phyloP scores from a whole-genome alignment of 192 early-diverging fungal genomes.

The Backusella luteola region DNA sequence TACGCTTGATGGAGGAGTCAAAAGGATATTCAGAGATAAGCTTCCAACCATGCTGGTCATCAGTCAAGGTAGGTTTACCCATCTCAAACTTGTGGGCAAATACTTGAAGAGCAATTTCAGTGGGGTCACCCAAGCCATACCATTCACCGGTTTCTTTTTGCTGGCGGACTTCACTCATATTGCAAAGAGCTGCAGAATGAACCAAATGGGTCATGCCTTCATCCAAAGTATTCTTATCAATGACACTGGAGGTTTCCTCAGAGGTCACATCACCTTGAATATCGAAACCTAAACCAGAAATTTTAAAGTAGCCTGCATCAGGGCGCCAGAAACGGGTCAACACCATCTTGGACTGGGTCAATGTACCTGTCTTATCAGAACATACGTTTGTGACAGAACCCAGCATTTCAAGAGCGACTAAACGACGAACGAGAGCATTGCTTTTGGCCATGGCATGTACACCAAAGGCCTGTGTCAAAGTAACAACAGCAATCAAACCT shows the following conservation, averaged over 20 bases:
- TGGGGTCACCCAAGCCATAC: slow-evolving; percentile 72
- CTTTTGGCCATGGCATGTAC: slow-evolving; percentile 83
- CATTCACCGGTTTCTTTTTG: slow-evolving; percentile 18
- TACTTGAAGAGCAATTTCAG: slow-evolving; percentile 86
- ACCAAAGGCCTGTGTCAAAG: slow-evolving; percentile 91
- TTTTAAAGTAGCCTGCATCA: slow-evolving; percentile 63
- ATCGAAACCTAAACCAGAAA: slow-evolving; percentile 63
- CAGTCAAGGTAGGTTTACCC: slow-evolving; percentile 63
- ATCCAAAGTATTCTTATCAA: slow-evolving; percentile 15
- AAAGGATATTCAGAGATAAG: slow-evolving; percentile 68
- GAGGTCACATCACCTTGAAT: slow-evolving; percentile 52
- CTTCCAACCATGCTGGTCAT: slow-evolving; percentile 30
- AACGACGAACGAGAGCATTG: slow-evolving; percentile 87
- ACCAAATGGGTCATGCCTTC: slow-evolving; percentile 43
- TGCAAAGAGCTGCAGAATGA: slow-evolving; percentile 76
- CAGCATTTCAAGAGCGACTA: slow-evolving; percentile 85
- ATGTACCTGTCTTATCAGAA: slow-evolving; percentile 93
- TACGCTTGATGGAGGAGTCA: slow-evolving; percentile 82
- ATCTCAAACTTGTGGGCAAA: slow-evolving; percentile 78
- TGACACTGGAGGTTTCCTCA: background rate
- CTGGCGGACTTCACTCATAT: slow-evolving; percentile 78
- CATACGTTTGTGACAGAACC: slow-evolving; percentile 95
- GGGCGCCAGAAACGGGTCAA: slow-evolving; percentile 84
- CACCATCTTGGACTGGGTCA: slow-evolving; percentile 96
- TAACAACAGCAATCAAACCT: slow-evolving; percentile 92